Conservation (phyloP, 345 rosid species). For the Brassica nigra region DNA sequence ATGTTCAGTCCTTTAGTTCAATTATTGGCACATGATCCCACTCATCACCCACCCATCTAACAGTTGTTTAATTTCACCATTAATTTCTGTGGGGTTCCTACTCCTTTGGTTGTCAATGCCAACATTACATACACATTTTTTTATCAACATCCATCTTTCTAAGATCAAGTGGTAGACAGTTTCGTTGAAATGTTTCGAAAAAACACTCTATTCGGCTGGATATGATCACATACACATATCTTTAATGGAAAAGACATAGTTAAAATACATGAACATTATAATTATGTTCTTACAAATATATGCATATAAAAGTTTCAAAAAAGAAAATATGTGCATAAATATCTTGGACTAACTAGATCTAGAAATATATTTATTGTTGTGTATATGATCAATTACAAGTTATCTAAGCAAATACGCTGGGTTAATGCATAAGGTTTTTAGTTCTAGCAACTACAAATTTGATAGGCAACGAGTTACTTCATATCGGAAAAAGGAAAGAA, state of each 20-base stretch:
- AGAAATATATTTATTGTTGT: background rate
- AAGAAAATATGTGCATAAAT: background rate
- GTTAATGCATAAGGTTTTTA: background rate
- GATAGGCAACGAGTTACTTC: background rate
- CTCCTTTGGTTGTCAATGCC: constrained; percentile 27
- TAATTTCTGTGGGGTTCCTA: constrained; percentile 34
- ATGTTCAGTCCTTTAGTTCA: constrained; percentile 24
- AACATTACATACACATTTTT: constrained; percentile 7
- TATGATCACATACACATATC: background rate
- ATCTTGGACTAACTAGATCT: background rate
- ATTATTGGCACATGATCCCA: constrained; percentile 49
- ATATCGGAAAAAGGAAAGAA: too few species aligned
- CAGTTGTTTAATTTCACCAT: constrained; percentile 38
- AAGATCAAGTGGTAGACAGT: too few species aligned
- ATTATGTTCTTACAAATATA: background rate
- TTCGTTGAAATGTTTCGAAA: too few species aligned
- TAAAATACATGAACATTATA: background rate
- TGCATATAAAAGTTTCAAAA: too few species aligned
- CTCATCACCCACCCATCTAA: constrained; percentile 33
- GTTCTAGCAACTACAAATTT: background rate
- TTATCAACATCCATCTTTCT: too few species aligned
- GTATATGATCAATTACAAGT: background rate
- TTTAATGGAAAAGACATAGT: background rate
- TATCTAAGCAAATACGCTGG: background rate
- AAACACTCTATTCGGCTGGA: too few species aligned